Conservation (phyloP, 192 early-diverging fungal genomes). For the Entomortierella chlamydospora region DNA sequence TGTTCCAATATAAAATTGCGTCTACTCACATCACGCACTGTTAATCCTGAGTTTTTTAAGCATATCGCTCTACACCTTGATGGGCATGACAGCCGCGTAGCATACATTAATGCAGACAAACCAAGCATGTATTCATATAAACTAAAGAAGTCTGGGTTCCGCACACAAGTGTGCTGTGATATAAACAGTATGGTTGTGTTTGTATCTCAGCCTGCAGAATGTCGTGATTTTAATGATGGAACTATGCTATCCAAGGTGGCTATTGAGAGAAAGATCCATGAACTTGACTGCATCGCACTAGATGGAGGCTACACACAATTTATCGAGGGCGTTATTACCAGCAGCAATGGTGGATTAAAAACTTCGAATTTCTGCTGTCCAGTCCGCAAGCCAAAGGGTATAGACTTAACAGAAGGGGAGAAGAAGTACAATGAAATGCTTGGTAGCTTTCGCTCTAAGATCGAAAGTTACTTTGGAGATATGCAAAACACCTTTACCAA, state of each 20-base stretch:
- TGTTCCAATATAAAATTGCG: neutral
- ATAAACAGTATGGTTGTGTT: neutral
- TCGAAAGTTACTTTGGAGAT: constrained; percentile 31
- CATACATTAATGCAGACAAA: constrained; percentile 26
- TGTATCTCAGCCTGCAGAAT: too few relatives aligned
- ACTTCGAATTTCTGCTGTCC: constrained; percentile 23
- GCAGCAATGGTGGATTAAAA: neutral
- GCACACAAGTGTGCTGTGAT: constrained; percentile 32
- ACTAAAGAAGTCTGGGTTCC: constrained; percentile 11
- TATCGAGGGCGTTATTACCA: constrained; percentile 5
- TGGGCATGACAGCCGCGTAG: neutral
- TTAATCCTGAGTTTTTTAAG: constrained; percentile 29
- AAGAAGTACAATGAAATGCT: constrained; percentile 21
- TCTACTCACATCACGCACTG: neutral
- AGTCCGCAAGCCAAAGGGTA: constrained; percentile 26
- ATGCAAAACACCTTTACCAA: constrained; percentile 32
- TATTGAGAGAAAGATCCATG: constrained; percentile 24
- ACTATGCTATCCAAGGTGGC: constrained; percentile 38
- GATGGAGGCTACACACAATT: constrained; percentile 39
- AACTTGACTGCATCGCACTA: constrained; percentile 35
- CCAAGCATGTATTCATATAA: constrained; percentile 45
- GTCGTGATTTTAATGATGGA: constrained; percentile 5
- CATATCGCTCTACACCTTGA: constrained; percentile 34
- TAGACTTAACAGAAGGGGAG: constrained; percentile 23
- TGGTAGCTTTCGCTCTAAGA: constrained; percentile 39